Conservation (phyloP, 352 stramenopile genomes). For the Globisporangium solare region DNA sequence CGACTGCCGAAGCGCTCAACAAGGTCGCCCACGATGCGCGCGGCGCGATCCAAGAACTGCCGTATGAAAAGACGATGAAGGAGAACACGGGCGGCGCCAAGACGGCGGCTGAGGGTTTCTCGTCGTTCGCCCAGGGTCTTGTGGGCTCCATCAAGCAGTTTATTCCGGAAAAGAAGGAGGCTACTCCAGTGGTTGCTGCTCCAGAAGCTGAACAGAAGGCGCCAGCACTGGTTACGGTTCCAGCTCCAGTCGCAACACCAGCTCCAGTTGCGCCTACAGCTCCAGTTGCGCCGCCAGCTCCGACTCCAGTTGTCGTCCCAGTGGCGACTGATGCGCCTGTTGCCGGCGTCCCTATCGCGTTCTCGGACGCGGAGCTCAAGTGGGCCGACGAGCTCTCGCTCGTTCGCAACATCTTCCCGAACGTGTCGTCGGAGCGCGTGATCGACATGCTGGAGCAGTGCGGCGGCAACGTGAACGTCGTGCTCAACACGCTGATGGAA, state of each 20-base stretch:
- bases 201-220: conserved; percentile 16
- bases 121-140: conserved; percentile 59
- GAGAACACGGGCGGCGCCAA: conserved; percentile 36
- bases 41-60: conserved; percentile 37
- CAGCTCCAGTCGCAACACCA: conserved; percentile 1
- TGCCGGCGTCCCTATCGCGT: conserved; percentile 21
- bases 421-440: conserved; percentile 31
- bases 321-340: conserved; percentile 14
- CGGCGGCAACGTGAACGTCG: conserved; percentile 65
- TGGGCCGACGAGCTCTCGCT: conserved; percentile 66
- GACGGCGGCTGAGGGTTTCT: conserved; percentile 44
- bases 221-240: not conserved
- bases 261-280: conserved; percentile 5
- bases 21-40: conserved; percentile 29
- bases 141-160: conserved; percentile 62
- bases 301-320: not conserved
- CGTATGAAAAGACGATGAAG: conserved; percentile 33
- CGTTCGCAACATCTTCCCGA: conserved; percentile 63
- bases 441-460: conserved; percentile 61
- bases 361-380: conserved; percentile 63
- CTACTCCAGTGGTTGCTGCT: not conserved
- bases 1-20: not conserved
- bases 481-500: conserved; percentile 76
- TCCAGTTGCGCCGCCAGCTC: conserved; percentile 13
- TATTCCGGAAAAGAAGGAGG: conserved; percentile 49